phyloP scores from a whole-genome alignment of 805 yeast species.

The Kodamaea neixiangensis region DNA sequence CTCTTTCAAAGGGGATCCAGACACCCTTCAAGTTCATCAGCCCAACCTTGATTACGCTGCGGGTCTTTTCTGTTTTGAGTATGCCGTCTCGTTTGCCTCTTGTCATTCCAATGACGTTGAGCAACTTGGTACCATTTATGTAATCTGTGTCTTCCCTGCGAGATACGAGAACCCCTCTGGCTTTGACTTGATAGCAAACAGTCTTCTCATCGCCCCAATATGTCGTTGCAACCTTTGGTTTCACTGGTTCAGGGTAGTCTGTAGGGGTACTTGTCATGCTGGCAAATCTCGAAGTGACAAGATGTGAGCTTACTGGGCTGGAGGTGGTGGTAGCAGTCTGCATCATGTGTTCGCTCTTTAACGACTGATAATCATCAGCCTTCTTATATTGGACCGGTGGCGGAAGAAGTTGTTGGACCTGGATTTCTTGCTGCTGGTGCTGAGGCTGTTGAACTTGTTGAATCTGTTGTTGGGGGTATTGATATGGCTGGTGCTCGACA shows the following conservation, averaged over 20 bases:
- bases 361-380: background rate
- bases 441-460: too few relatives aligned
- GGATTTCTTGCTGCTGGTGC: background rate
- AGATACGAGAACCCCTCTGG: conserved; percentile 33
- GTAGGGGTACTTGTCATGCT: background rate
- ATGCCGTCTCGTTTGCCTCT: conserved; percentile 45
- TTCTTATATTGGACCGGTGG: background rate
- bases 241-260: conserved; percentile 19
- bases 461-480: conserved; percentile 1
- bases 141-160: conserved; percentile 37
- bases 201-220: conserved; percentile 42
- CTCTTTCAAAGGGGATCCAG: conserved; percentile 44
- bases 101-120: conserved; percentile 41
- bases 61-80: conserved; percentile 34
- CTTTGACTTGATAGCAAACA: conserved; percentile 39
- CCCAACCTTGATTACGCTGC: conserved; percentile 34
- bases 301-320: background rate
- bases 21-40: conserved; percentile 44
- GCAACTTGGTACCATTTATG: conserved; percentile 40
- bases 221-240: conserved; percentile 38
- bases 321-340: background rate
- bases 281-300: background rate
- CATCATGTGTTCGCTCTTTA: background rate
- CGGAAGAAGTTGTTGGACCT: background rate
- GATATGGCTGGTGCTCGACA: background rate